These are phyloP conservation scores for Nemophila menziesii DNA, from an alignment of 257 asterid species.

Conservation along the genomic window DNA sequence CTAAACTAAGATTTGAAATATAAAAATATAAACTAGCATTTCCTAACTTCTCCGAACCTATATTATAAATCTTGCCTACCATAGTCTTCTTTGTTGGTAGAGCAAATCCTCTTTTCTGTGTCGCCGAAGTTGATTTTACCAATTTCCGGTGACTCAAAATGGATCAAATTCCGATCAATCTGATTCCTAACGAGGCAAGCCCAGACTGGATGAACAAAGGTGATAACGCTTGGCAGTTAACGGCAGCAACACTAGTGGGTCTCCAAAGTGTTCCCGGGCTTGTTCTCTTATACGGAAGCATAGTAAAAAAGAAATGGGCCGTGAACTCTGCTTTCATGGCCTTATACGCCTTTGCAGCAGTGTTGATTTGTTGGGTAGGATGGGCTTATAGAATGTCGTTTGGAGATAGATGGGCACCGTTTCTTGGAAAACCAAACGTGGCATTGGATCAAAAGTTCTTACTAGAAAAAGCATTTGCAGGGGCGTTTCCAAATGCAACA, in stretches of 20 bases:
- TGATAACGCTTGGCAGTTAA: slow-evolving; percentile 52
- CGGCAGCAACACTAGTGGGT: slow-evolving; percentile 64
- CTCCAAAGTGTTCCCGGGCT: slow-evolving; percentile 69
- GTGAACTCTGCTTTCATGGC: slow-evolving; percentile 75
- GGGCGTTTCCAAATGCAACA: slow-evolving; percentile 38
- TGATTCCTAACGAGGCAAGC: slow-evolving; percentile 9
- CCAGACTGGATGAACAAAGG: slow-evolving; percentile 52
- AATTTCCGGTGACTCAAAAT: too few species aligned
- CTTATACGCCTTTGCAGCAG: slow-evolving; percentile 59
- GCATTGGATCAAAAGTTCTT: slow-evolving; percentile 17
- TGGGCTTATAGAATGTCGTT: slow-evolving; percentile 57
- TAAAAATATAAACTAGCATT: too few species aligned
- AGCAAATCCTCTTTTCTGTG: too few species aligned
- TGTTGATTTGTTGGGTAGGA: slow-evolving; percentile 51
- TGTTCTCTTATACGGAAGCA: slow-evolving; percentile 56
- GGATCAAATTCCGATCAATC: slow-evolving; percentile 29
- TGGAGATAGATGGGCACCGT: slow-evolving; percentile 19
- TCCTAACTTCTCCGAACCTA: too few species aligned
- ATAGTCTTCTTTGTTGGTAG: too few species aligned
- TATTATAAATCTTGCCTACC: too few species aligned
- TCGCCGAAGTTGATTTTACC: too few species aligned
- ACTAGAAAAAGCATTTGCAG: neutral
- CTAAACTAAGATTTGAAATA: too few species aligned
- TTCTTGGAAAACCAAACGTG: slow-evolving; percentile 27
- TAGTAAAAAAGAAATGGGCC: slow-evolving; percentile 71